Percentiles rank a stretch among this genome's conserved stretches.
Conservation (phyloP, 1,139 yeast species). For the Sugiyamaella pinicola region DNA sequence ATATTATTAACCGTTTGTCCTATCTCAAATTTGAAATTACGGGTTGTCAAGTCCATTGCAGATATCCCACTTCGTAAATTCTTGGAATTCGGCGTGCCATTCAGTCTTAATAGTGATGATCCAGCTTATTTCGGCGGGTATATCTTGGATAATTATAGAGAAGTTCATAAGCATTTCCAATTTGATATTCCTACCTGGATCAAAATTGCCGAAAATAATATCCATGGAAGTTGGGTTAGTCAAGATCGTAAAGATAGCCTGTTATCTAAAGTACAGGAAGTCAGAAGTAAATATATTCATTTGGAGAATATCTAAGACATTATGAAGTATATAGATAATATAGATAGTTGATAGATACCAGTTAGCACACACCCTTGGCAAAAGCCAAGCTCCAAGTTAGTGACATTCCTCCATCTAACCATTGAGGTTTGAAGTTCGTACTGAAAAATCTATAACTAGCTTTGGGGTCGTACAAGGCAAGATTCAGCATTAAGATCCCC, state of each 20-base stretch:
- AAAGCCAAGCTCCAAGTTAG: conserved; percentile 86
- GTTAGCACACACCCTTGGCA: conserved; percentile 51
- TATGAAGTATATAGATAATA: conserved; percentile 1
- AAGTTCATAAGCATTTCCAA: conserved; percentile 65
- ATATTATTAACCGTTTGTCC: conserved; percentile 74
- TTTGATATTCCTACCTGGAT: conserved; percentile 62
- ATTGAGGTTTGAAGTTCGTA: conserved; percentile 50
- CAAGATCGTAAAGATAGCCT: conserved; percentile 54
- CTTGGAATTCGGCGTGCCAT: conserved; percentile 64
- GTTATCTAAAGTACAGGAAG: conserved; percentile 49
- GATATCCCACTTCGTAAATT: conserved; percentile 66
- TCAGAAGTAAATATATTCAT: conserved; percentile 49
- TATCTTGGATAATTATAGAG: conserved; percentile 69
- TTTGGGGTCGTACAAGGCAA: conserved; percentile 68
- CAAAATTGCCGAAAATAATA: conserved; percentile 41
- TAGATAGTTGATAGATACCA: not conserved
- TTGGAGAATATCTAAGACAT: conserved; percentile 8
- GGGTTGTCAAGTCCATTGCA: conserved; percentile 66
- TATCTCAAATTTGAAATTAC: conserved; percentile 69
- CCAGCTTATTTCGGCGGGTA: conserved; percentile 88
- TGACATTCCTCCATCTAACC: conserved; percentile 87
- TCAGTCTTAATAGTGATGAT: conserved; percentile 79
- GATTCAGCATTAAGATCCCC: conserved; percentile 74
- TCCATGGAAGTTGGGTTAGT: conserved; percentile 72
- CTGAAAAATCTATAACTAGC: conserved; percentile 67